Conservation (phyloP, 2,329 filamentous ascomycete genomes). For the Neonectria faginata region DNA sequence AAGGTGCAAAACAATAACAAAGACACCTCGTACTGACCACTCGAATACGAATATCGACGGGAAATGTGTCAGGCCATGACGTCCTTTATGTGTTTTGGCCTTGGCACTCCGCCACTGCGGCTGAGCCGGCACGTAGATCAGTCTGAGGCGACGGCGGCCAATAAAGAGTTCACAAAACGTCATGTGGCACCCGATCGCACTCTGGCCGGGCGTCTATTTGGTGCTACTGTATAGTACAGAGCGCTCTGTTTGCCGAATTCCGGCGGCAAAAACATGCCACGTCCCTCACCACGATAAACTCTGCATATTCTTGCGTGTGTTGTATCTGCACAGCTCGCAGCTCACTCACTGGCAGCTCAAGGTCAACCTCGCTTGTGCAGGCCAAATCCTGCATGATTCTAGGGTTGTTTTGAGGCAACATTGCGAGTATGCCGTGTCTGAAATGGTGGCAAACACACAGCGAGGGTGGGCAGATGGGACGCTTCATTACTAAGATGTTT, state of each 20-base stretch:
- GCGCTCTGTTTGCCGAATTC: neutral
- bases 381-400: neutral
- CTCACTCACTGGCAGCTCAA: neutral
- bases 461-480: too few relatives aligned
- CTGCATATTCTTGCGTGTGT: too few relatives aligned
- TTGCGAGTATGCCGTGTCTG: too few relatives aligned
- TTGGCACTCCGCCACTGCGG: conserved; percentile 23
- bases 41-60: neutral
- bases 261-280: too few relatives aligned
- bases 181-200: neutral
- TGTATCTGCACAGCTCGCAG: neutral
- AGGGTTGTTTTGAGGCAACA: too few relatives aligned
- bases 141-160: neutral
- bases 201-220: neutral
- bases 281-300: too few relatives aligned
- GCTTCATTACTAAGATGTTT: too few relatives aligned
- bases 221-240: neutral
- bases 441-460: too few relatives aligned
- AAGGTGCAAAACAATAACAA: neutral
- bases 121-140: conserved; percentile 1
- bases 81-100: conserved; percentile 3
- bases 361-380: neutral
- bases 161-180: neutral
- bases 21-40: too few relatives aligned
- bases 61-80: neutral